Percentiles rank a stretch among this genome's conserved stretches.
phyloP scores from a whole-genome alignment of 1,284 basidiomycete genomes.

The Paramarasmius palmivorus region DNA sequence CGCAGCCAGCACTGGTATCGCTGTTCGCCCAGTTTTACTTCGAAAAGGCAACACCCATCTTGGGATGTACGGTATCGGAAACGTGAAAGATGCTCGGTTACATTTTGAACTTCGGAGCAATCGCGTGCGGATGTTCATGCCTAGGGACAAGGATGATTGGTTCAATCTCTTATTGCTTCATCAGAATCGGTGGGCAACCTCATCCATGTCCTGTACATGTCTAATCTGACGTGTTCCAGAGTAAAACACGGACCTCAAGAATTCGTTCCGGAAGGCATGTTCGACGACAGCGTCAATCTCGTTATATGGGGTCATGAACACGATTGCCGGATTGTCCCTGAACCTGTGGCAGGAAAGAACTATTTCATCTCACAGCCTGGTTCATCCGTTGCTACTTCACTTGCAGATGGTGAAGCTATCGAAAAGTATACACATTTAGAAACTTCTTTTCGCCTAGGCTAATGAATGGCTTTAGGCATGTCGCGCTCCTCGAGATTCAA shows the following conservation, averaged over 20 bases:
- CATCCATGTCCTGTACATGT: background rate
- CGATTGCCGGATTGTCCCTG: constrained; percentile 91
- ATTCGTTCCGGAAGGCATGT: constrained; percentile 94
- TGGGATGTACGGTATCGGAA: constrained; percentile 94
- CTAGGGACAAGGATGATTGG: constrained; percentile 86
- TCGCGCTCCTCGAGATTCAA: constrained; percentile 83
- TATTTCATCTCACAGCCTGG: constrained; percentile 96
- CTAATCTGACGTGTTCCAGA: constrained; percentile 40
- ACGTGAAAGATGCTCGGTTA: constrained; percentile 95
- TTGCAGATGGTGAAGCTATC: constrained; percentile 87
- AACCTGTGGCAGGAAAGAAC: constrained; percentile 86
- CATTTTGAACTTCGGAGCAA: constrained; percentile 94
- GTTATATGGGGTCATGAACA: constrained; percentile 99
- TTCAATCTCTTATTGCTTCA: constrained; percentile 95
- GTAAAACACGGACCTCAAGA: constrained; percentile 94
- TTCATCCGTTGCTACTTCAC: constrained; percentile 90
- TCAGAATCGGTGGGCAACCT: constrained; percentile 84
- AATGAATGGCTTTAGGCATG: constrained; percentile 59
- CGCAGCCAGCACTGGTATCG: constrained; percentile 72
- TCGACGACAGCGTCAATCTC: constrained; percentile 92
- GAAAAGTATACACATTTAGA: constrained; percentile 66
- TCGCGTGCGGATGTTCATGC: constrained; percentile 95
- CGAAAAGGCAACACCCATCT: constrained; percentile 87
- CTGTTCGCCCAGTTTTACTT: constrained; percentile 87
- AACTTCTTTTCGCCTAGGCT: constrained; percentile 2